Percentiles rank a stretch among this genome's conserved stretches.
phyloP scores from a whole-genome alignment of 192 early-diverging fungal genomes.

The Coemansia aciculifera region DNA sequence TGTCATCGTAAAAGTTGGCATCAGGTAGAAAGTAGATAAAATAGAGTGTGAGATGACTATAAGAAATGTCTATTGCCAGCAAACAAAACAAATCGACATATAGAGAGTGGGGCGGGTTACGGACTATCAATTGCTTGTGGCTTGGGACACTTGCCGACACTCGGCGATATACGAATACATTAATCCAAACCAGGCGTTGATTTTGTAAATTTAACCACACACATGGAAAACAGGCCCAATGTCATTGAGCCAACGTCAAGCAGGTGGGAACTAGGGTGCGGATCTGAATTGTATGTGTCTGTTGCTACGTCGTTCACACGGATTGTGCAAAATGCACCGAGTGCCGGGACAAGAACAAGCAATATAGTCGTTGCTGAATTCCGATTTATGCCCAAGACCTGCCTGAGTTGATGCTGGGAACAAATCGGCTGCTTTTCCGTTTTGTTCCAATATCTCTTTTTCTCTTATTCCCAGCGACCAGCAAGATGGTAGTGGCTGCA shows the following conservation, averaged over 20 bases:
- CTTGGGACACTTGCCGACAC: neutral
- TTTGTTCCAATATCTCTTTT: neutral
- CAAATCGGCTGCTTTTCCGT: neutral
- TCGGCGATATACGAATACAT: neutral
- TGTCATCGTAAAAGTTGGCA: neutral
- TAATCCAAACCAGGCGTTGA: neutral
- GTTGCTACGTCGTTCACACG: constrained; percentile 1
- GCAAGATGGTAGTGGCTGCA: neutral
- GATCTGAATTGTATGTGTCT: neutral
- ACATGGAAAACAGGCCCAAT: neutral
- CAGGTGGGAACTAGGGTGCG: neutral
- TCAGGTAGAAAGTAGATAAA: neutral
- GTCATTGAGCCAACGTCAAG: neutral
- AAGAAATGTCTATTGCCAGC: neutral
- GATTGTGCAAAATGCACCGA: constrained; percentile 6
- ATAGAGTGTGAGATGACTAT: no score
- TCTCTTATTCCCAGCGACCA: neutral
- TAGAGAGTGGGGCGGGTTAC: neutral
- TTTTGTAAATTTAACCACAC: neutral
- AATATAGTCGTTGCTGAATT: neutral
- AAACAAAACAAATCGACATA: neutral
- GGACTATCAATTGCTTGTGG: neutral
- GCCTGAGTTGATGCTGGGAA: neutral
- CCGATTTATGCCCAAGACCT: neutral
- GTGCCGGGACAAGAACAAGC: constrained; percentile 1